Conservation (phyloP, 2,329 filamentous ascomycete species). For the Clarireedia paspali region DNA sequence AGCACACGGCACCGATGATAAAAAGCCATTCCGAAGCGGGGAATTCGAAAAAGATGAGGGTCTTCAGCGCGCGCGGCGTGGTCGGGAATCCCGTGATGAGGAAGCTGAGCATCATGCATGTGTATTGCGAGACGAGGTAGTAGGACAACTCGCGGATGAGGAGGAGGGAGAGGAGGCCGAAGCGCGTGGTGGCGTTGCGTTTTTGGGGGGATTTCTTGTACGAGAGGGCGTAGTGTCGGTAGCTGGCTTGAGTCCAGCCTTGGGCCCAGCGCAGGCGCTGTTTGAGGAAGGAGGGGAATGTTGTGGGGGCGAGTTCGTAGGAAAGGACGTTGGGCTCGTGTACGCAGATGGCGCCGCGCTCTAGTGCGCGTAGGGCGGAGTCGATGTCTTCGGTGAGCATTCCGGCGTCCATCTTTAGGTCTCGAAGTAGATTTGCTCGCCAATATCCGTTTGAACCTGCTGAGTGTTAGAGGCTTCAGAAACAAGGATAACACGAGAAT, state of each 20-base stretch:
- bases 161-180: conserved; percentile 38
- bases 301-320: conserved; percentile 40
- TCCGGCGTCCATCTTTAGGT: conserved; percentile 41
- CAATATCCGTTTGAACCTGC: conserved; percentile 40
- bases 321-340: conserved; percentile 42
- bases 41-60: conserved; percentile 40
- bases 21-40: conserved; percentile 40
- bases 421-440: conserved; percentile 35
- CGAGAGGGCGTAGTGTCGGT: conserved; percentile 34
- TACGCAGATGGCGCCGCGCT: conserved; percentile 33
- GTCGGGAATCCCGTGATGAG: conserved; percentile 38
- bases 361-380: conserved; percentile 36
- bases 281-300: conserved; percentile 38
- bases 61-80: conserved; percentile 30
- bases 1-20: conserved; percentile 34
- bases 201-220: conserved; percentile 33
- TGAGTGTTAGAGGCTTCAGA: neutral
- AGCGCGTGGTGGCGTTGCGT: conserved; percentile 32
- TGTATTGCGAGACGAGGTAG: conserved; percentile 42
- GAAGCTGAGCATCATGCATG: conserved; percentile 38
- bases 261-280: conserved; percentile 43
- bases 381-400: conserved; percentile 45
- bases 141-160: conserved; percentile 39
- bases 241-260: conserved; percentile 41
- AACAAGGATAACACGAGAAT: too few relatives aligned